phyloP scores from a whole-genome alignment of 192 early-diverging fungal species.

The Irineochytrium annulatum region DNA sequence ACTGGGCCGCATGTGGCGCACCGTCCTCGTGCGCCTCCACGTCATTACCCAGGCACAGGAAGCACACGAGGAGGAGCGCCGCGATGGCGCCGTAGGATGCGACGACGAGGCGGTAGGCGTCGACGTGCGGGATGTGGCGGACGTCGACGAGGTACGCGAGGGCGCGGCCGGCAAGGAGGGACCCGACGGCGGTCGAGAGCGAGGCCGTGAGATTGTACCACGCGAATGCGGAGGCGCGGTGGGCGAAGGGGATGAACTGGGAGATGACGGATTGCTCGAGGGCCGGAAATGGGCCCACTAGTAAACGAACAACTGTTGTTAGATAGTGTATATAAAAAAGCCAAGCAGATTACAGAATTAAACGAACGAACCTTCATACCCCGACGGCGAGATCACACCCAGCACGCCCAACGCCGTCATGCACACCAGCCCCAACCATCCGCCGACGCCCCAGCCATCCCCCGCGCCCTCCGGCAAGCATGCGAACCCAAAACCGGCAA shows the following conservation, averaged over 20 bases:
- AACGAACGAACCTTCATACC: slow-evolving; percentile 7
- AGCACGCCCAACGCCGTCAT: slow-evolving; percentile 12
- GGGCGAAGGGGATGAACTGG: not conserved
- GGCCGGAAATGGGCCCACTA: slow-evolving; percentile 20
- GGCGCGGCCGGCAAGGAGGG: slow-evolving; percentile 8
- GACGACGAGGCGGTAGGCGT: slow-evolving; percentile 15
- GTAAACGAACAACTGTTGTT: too few relatives aligned
- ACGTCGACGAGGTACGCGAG: not conserved
- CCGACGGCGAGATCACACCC: slow-evolving; percentile 15
- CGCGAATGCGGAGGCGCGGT: slow-evolving; percentile 12
- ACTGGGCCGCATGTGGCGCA: not conserved
- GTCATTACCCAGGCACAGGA: not conserved
- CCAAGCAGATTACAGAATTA: not conserved
- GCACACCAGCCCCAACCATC: not conserved
- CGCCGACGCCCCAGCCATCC: not conserved
- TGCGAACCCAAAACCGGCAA: slow-evolving; percentile 16
- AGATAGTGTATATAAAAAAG: not conserved
- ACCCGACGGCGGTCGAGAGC: slow-evolving; percentile 17
- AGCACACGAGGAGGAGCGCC: slow-evolving; percentile 8
- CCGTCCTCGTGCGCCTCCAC: slow-evolving; percentile 6
- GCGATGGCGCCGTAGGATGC: slow-evolving; percentile 11
- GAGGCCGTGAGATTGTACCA: slow-evolving; percentile 18
- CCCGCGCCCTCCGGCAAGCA: not conserved
- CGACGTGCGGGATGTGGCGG: slow-evolving; percentile 12
- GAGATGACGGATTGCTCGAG: slow-evolving; percentile 22